Evolutionary conservation across 2,329 filamentous ascomycete genomes (phyloP), one percentile per base, ranked within the genome.

Genomic region (Plectosphaerella cucumerina): DNA sequence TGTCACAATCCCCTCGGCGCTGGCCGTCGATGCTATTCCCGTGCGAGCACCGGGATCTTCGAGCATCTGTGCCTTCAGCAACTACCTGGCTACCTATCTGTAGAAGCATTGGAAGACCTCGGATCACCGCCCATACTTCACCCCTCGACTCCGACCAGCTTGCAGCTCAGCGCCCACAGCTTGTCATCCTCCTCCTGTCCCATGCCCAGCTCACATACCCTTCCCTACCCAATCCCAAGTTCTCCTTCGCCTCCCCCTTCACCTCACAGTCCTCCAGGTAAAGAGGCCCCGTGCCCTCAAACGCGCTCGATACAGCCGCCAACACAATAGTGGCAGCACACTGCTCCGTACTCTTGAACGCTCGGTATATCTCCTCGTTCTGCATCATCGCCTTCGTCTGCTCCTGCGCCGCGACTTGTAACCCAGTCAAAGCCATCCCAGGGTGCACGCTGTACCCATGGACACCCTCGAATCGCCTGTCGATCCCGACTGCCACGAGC

Each of bases 401-500:
- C 31, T 34, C 31, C 14, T 14, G 31, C 8, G 14, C 14, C 31
- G 8, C 8, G 31, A 34, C 31, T 8, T 34, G 31, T 34, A 34
- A 14, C 31, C 35, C 35, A 9, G 48, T 50, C 15, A 46, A 21
- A 6, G 42, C 42, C 20, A 31, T 45, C 6, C 48, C 48, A 15
- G 42, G 33, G 17, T 50, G 48, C 0, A 50, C 14, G 8, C 35
- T 37, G 9, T 15, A 37, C 4, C 41, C 20, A 18, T 22, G 20
- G 3, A 37, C n/a, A 9, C 35, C 35, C 35, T 37, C n/a, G 35
- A 12, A 37, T 10, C 9, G 35, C 3, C 35, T 10, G 9, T 42
- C 39, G 39, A 42, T 42, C 39, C 20, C n/a, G 17, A 4, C 18
- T 5, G 39, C 39, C 2, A 11, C 20, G 77, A 68, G 75, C 46